These are phyloP conservation scores for Jasminum sambac DNA, from an alignment of 257 asterid species.

Conservation along the genomic window DNA sequence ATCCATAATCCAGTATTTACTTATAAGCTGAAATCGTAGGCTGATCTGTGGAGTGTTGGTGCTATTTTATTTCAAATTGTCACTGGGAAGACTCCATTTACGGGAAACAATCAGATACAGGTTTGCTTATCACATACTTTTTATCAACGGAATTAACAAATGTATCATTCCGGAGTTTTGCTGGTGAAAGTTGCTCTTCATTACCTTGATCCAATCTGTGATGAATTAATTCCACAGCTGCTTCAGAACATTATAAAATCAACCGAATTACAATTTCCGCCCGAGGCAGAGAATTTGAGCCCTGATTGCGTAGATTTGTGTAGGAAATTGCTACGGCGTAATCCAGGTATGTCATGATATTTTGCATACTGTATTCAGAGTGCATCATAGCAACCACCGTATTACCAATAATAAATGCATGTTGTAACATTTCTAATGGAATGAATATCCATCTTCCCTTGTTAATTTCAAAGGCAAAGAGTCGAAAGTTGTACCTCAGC, in stretches of 20 bases:
- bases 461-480: neutral
- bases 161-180: slow-evolving; percentile 14
- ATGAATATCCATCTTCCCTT: neutral
- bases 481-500: neutral
- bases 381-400: neutral
- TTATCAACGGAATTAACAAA: neutral
- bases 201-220: slow-evolving; percentile 23
- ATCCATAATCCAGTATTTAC: slow-evolving; percentile 30
- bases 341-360: slow-evolving; percentile 60
- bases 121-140: slow-evolving; percentile 36
- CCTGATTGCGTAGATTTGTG: slow-evolving; percentile 74
- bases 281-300: slow-evolving; percentile 59
- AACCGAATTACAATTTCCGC: slow-evolving; percentile 73
- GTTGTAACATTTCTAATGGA: neutral
- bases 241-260: slow-evolving; percentile 83
- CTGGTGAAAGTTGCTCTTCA: slow-evolving; percentile 16
- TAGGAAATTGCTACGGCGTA: slow-evolving; percentile 64
- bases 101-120: slow-evolving; percentile 71
- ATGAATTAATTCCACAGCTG: slow-evolving; percentile 53
- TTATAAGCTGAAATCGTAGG: slow-evolving; percentile 52
- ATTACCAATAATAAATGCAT: neutral
- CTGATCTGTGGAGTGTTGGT: slow-evolving; percentile 99
- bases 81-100: slow-evolving; percentile 81
- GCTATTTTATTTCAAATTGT: slow-evolving; percentile 85
- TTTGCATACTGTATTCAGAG: slow-evolving; percentile 2